phyloP scores from a whole-genome alignment of 1,284 basidiomycete genomes.

The Chalciporus piperatoides region DNA sequence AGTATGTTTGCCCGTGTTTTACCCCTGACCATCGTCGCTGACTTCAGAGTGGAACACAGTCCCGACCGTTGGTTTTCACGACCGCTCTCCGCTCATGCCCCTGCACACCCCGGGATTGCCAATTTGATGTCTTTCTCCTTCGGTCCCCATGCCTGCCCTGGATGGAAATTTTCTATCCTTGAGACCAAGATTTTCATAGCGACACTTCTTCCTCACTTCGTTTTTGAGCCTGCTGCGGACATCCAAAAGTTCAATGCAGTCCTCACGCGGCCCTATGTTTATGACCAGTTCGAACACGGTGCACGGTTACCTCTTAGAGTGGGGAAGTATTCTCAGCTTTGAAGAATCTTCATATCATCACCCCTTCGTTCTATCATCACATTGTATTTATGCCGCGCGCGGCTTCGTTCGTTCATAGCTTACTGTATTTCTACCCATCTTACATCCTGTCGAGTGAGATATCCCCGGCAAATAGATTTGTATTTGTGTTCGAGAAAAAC shows the following conservation, averaged over 20 bases:
- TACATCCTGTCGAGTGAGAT: background rate
- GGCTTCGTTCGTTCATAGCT: background rate
- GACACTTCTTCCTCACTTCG: constrained; percentile 41
- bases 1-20: constrained; percentile 32
- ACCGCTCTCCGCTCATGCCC: constrained; percentile 34
- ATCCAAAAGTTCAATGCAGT: constrained; percentile 47
- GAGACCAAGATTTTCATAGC: constrained; percentile 51
- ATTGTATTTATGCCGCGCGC: background rate
- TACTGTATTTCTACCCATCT: background rate
- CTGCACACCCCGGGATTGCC: constrained; percentile 42
- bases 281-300: constrained; percentile 36
- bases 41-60: constrained; percentile 24
- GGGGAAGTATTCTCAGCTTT: constrained; percentile 7
- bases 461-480: background rate
- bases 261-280: constrained; percentile 45
- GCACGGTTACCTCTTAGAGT: constrained; percentile 41
- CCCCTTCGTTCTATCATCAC: no score
- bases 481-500: background rate
- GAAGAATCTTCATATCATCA: constrained; percentile 15
- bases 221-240: constrained; percentile 40
- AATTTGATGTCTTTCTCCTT: constrained; percentile 54
- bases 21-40: background rate
- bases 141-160: constrained; percentile 48
- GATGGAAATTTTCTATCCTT: constrained; percentile 42
- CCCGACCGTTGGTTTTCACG: constrained; percentile 51